These are phyloP conservation scores for Penicillium palitans DNA, from an alignment of 2,329 filamentous ascomycete species.

Conservation along the genomic window DNA sequence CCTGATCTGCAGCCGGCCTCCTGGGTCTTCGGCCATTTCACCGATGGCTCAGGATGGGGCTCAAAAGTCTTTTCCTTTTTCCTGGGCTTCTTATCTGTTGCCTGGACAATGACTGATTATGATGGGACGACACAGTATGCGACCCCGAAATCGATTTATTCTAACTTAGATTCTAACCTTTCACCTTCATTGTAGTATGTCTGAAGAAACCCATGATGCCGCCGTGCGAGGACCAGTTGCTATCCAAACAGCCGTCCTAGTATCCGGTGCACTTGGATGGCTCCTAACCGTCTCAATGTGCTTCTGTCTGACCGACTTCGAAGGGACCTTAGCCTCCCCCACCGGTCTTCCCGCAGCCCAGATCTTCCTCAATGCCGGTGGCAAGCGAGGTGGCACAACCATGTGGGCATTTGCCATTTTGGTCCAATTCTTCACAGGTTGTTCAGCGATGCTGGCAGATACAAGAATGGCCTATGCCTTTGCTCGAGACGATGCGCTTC, in stretches of 20 bases:
- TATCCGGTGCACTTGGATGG: conserved; percentile 62
- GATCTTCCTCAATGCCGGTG: conserved; percentile 61
- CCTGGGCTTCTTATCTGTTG: conserved; percentile 51
- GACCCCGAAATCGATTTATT: not conserved
- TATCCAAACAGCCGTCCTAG: conserved; percentile 59
- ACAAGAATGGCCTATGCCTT: conserved; percentile 64
- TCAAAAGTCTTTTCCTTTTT: conserved; percentile 63
- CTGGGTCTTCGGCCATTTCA: conserved; percentile 63
- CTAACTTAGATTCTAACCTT: not conserved
- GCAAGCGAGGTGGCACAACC: conserved; percentile 55
- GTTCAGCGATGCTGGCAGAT: conserved; percentile 64
- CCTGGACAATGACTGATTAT: conserved; percentile 66
- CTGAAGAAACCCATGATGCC: conserved; percentile 66
- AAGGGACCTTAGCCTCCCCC: conserved; percentile 56
- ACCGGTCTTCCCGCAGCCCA: conserved; percentile 63
- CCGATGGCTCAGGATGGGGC: conserved; percentile 63
- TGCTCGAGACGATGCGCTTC: conserved; percentile 60
- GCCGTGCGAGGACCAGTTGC: conserved; percentile 61
- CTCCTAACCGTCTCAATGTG: conserved; percentile 63
- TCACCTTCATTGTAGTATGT: conserved; percentile 51
- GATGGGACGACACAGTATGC: conserved; percentile 64
- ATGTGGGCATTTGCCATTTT: conserved; percentile 65
- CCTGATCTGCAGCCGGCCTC: conserved; percentile 58
- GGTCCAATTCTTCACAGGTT: conserved; percentile 65
- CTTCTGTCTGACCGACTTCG: conserved; percentile 61